These are phyloP conservation scores for Odontarrhena argentea DNA, from an alignment of 345 rosid species.

Conservation along the genomic window DNA sequence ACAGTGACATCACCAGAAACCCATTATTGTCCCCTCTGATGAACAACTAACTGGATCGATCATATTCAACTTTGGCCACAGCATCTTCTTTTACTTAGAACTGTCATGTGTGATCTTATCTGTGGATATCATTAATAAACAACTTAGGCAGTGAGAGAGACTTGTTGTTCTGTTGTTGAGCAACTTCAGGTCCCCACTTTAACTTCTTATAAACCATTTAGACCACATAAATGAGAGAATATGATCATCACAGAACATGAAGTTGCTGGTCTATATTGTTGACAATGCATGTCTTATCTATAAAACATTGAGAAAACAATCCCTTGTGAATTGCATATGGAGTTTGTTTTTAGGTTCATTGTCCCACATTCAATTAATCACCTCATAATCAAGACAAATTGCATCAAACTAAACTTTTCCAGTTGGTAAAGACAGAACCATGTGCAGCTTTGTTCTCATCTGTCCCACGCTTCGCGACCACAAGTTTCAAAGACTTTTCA, in stretches of 20 bases:
- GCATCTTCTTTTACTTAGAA: too few relatives aligned
- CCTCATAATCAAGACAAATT: constrained; percentile 1
- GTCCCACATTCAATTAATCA: constrained; percentile 16
- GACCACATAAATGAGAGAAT: not conserved
- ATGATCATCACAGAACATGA: constrained; percentile 25
- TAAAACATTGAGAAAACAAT: constrained; percentile 30
- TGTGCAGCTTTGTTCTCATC: constrained; percentile 5
- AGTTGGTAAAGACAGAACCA: constrained; percentile 24
- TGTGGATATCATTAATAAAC: not conserved
- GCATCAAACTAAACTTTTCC: constrained; percentile 9
- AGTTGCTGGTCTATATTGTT: constrained; percentile 14
- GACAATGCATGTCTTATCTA: constrained; percentile 8
- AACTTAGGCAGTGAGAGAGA: not conserved
- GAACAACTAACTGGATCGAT: not conserved
- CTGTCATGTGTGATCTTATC: not conserved
- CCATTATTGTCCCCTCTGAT: constrained; percentile 1
- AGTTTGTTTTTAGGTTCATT: constrained; percentile 7
- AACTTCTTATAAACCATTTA: not conserved
- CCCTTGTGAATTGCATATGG: constrained; percentile 27
- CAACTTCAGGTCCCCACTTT: constrained; percentile 30
- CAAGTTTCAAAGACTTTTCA: constrained; percentile 9
- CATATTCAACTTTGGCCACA: too few relatives aligned
- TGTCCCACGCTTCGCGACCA: constrained; percentile 17
- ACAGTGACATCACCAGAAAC: constrained; percentile 4
- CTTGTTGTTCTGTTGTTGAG: constrained; percentile 30